Evolutionary conservation across 345 rosid species (phyloP), one percentile per base, ranked within the genome.

Genomic region (Salix udensis): DNA sequence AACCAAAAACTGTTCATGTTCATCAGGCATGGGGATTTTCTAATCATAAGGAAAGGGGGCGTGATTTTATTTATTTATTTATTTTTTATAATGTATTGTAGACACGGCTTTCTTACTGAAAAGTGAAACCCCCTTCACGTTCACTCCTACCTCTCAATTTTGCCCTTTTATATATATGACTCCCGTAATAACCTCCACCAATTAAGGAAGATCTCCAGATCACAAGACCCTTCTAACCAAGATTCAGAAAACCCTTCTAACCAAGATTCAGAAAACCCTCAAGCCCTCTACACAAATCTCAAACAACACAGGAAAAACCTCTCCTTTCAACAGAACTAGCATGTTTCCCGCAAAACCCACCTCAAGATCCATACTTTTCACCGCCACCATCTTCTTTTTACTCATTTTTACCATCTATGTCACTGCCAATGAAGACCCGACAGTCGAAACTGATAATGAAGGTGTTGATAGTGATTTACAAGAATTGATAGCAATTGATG

Each of bases 401-500:
- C 77, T 91, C 83, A 48, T 74, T 26, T 82, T 53, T 67, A 31
- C 77, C 40, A 52, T 80, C 82, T 73, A 71, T 79, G 28, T 46
- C 78, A 52, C 39, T 62, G 87, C 88, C 64, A 75, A 87, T 28
- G 88, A 65, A 23, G 77, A 66, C 16, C 52, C 74, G 7, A 28
- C 5, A 40, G 34, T 65, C 18, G 76, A 67, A 6, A 44, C 55
- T 21, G 67, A 74, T 36, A 61, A 37, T 55, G 81, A 73, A 5
- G 80, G 72, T 1, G 83, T 76, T 23, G 96, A 87, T 15, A 84
- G 74, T 28, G 96, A 88, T 64, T 82, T 91, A 15, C 84, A 88
- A 31, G 87, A 94, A 53, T 86, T 94, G 42, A 58, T 91, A n/a
- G 89, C 93, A 8, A 79, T 94, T 19, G 96, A 94, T 72, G 93